These are phyloP conservation scores for Trypanosomatidae sp. DNA, from an alignment of 208 protist genomes.

Conservation along the genomic window DNA sequence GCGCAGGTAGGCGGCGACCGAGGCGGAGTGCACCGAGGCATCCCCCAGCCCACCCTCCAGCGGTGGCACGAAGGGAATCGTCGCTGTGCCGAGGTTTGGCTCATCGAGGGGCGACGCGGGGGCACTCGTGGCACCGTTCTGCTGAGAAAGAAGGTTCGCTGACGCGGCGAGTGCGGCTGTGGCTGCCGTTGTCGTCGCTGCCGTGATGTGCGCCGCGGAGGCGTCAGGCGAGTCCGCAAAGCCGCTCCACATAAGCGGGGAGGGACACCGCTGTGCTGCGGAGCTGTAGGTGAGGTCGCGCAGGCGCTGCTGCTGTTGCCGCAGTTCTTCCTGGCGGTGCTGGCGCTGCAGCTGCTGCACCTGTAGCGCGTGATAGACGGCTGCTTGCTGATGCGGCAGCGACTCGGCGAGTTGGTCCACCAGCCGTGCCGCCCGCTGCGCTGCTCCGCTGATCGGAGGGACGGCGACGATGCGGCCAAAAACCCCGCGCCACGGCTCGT, in stretches of 20 bases:
- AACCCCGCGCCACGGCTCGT: constrained; percentile 23
- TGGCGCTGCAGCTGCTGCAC: constrained; percentile 5
- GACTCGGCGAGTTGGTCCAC: constrained; percentile 1
- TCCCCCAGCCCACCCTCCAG: background rate
- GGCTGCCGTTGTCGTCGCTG: background rate
- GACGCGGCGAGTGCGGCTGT: background rate
- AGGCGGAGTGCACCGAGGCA: background rate
- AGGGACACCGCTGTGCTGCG: background rate
- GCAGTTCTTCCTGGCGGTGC: background rate
- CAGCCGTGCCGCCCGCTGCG: constrained; percentile 13
- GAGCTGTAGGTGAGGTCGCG: background rate
- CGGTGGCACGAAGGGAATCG: constrained; percentile 7
- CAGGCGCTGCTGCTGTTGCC: background rate
- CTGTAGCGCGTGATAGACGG: background rate
- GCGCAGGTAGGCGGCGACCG: constrained; percentile 1
- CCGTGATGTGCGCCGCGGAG: background rate
- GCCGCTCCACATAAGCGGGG: background rate
- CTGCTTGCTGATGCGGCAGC: constrained; percentile 14
- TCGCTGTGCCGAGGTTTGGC: constrained; percentile 1
- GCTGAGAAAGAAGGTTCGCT: no score
- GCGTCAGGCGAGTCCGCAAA: background rate
- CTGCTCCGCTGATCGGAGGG: constrained; percentile 21
- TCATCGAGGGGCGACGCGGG: no score
- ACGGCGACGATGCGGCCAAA: constrained; percentile 9
- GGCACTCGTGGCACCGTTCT: no score